phyloP scores from a whole-genome alignment of 2,329 filamentous ascomycete genomes.

The Leptographium procerum region DNA sequence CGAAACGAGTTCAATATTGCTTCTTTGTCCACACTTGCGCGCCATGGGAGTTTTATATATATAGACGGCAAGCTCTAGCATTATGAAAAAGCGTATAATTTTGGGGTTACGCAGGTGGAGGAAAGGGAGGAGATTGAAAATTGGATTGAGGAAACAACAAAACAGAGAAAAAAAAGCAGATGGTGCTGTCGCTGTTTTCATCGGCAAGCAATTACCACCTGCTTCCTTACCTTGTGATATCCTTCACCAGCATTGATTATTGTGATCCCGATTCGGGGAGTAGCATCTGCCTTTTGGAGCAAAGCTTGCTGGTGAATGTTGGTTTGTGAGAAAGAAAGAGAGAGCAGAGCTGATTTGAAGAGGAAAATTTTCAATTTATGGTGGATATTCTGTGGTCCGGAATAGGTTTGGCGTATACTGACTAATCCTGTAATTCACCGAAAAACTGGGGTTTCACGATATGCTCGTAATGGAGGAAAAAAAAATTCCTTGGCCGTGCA shows the following conservation, averaged over 20 bases:
- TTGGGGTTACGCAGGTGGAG: background rate
- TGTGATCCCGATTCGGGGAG: background rate
- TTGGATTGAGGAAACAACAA: background rate
- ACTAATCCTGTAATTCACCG: background rate
- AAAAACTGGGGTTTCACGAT: too few species aligned
- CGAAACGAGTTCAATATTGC: constrained; percentile 34
- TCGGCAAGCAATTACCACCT: background rate
- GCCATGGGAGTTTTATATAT: constrained; percentile 32
- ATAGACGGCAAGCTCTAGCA: constrained; percentile 56
- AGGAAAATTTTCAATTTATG: background rate
- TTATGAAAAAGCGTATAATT: constrained; percentile 41
- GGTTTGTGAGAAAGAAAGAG: background rate
- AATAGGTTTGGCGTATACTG: background rate
- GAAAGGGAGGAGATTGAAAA: background rate
- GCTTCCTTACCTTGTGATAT: background rate
- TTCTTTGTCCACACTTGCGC: constrained; percentile 61
- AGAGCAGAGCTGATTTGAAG: background rate
- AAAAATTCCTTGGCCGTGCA: too few species aligned
- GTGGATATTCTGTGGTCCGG: background rate
- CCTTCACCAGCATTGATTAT: background rate
- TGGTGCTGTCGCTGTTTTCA: background rate
- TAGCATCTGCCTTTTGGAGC: background rate
- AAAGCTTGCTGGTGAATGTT: background rate
- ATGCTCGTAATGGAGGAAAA: too few species aligned
- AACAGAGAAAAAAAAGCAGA: background rate